Base-by-base conservation (phyloP, 192 early-diverging fungal species). In the Rhizoclosmatium sp. region DNA sequence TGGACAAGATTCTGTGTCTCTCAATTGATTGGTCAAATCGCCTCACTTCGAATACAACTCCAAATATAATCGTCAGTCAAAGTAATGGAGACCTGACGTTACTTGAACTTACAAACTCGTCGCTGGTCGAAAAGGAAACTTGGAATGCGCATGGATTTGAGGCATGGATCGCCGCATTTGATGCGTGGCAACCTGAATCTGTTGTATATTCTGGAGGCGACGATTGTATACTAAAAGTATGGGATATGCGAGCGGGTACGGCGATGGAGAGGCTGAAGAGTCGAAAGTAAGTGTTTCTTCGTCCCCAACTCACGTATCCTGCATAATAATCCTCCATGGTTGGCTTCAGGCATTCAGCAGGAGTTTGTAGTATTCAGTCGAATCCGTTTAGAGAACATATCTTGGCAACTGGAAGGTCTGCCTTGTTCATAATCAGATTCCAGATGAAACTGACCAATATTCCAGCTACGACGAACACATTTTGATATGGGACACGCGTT, bases 141-240 rank as follows among this genome's bases (percentile, higher is more conserved):
- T 97, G 96, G 94, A 85, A 91, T 23, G 98, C 90, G 0, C 97
- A 98, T 76, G 92, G 92, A 44, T 88, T 93, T 48, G 97, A 98
- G 78, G 96, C 97, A 10, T 99, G 98, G 98, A 95, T 95, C 59
- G 87, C 90, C 4, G 91, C 92, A n/a, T 98, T 94, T 80, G 91
- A 99, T 82, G 93, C 94, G 68, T 94, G 93, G 89, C 84, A 92
- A 54, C 59, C 73, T 2, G 76, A 92, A 0, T 82, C 86, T 39
- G 59, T 91, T 0, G 82, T 99, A 7, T 99, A 94, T 74, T 92
- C 89, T 5, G 92, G 96, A 5, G 97, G 92, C 9, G 97, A 99
- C 82, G 97, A 99, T 78, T 90, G 89, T 47, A 76, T 85, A 10
- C 88, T 98, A 42, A 97, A 95, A 83, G 91, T 90, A 12, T 99